Evolutionary conservation across 306 rosid species (phyloP), one percentile per base, ranked within the genome.

Genomic region (Luffa acutangula): DNA sequence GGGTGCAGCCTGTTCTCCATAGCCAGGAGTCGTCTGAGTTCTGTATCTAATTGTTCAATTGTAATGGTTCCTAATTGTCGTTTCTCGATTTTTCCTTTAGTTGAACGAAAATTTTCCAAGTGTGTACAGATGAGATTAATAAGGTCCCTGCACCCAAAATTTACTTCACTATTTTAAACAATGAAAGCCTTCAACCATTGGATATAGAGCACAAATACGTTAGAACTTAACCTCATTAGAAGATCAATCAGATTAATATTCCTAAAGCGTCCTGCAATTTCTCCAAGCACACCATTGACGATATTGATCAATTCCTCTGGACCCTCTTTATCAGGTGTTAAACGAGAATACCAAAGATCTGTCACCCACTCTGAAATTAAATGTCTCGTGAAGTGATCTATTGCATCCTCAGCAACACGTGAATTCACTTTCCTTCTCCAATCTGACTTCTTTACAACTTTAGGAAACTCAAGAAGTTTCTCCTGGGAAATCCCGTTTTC

Each of bases 381-480:
- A 85, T 91, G 99, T 82, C 91, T 85, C 6, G 91, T 91, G 62
- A 96, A 91, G 63, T 89, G 87, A 75, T 89, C 97, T 81, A 96
- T 93, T 77, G 99, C 97, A 81, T 90, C 90, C 89, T 96, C 99
- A 45, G 90, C 99, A 76, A 86, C 89, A 57, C 93, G 96, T 74
- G 99, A 96, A 78, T 93, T 96, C 77, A 96, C 99, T 85, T 93
- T 96, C 83, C 34, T 82, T 87, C 90, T 91, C 99, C 99, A 96
- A 21, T 89, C 93, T 73, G 91, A 87, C 83, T 83, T 88, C 41
- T 85, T 84, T 86, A 89, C 86, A 66, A 73, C 81, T 83, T 89
- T 89, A 36, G 88, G 85, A 83, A 67, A 60, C 64, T 86, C 87
- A 75, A 64, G 21, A 65, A 90, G 94, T 83, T 90, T 89, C 80